Evolutionary conservation across 306 rosid species (phyloP).

Genomic region (Cucumis melo): DNA sequence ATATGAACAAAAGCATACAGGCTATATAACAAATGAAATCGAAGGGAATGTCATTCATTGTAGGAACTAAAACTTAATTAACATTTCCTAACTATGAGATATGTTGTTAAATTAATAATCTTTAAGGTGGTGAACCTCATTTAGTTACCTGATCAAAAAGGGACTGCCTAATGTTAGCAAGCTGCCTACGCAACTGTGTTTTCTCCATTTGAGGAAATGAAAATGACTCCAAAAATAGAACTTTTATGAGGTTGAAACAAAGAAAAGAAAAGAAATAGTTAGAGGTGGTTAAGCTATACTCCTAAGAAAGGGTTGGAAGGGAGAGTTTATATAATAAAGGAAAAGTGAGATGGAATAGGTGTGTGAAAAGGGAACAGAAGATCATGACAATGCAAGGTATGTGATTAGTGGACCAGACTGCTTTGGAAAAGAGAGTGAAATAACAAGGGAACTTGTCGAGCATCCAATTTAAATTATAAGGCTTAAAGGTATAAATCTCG

Average conservation of each 20-base stretch:
- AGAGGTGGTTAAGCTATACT: slow-evolving; percentile 10
- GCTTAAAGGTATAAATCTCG: not conserved
- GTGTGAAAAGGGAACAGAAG: slow-evolving; percentile 14
- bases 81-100: not conserved
- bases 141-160: slow-evolving; percentile 60
- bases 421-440: not conserved
- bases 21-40: not conserved
- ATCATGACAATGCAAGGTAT: not conserved
- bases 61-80: not conserved
- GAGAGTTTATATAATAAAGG: slow-evolving; percentile 30
- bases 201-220: slow-evolving; percentile 34
- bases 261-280: slow-evolving; percentile 3
- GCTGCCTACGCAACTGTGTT: slow-evolving; percentile 35
- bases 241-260: not conserved
- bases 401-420: slow-evolving; percentile 13
- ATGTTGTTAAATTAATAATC: not conserved
- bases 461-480: not conserved
- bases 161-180: slow-evolving; percentile 52
- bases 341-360: slow-evolving; percentile 14
- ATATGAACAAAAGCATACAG: not conserved
- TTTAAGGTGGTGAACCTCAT: not conserved
- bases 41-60: not conserved
- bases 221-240: not conserved
- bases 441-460: not conserved
- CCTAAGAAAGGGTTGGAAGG: slow-evolving; percentile 11